A percentile compares a stretch with the other conserved stretches of the same genome.
These are phyloP conservation scores for Apiotrichum gracile DNA, from an alignment of 1,284 basidiomycete species.

Conservation along the genomic window DNA sequence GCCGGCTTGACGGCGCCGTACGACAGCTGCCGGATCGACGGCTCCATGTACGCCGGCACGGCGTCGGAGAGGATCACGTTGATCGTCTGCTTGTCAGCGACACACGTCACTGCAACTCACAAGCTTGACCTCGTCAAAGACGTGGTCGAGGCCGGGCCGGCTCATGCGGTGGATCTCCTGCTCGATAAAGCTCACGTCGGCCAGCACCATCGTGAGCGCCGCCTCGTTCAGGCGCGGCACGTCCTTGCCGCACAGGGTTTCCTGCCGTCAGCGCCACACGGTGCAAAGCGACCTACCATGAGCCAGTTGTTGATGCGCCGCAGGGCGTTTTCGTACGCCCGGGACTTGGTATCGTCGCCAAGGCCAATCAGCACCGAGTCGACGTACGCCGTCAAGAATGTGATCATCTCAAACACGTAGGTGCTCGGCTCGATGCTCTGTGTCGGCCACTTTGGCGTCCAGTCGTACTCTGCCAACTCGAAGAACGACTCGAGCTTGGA, in stretches of 20 bases:
- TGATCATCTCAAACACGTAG: conserved; percentile 90
- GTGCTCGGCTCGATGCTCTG: conserved; percentile 63
- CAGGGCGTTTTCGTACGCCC: conserved; percentile 79
- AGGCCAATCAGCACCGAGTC: conserved; percentile 80
- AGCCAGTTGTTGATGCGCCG: conserved; percentile 78
- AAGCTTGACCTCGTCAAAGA: conserved; percentile 72
- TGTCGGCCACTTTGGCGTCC: conserved; percentile 58
- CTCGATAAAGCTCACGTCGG: conserved; percentile 80
- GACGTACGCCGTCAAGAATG: conserved; percentile 93
- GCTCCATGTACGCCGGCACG: conserved; percentile 72
- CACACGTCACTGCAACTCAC: conserved; percentile 51
- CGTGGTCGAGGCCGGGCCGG: conserved; percentile 61
- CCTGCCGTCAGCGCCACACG: conserved; percentile 16
- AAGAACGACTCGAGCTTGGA: conserved; percentile 97
- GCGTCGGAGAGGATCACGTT: conserved; percentile 67
- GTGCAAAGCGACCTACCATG: conserved; percentile 55
- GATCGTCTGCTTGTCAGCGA: conserved; percentile 56
- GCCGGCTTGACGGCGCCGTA: conserved; percentile 69
- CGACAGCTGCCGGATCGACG: conserved; percentile 63
- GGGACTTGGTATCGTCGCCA: conserved; percentile 70
- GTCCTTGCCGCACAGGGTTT: conserved; percentile 48
- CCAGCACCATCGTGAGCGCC: conserved; percentile 71
- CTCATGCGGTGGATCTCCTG: conserved; percentile 69
- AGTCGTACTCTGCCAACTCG: conserved; percentile 89
- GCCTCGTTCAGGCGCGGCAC: conserved; percentile 81